A percentile compares a stretch with the other conserved stretches of the same genome.
These are phyloP conservation scores for Lachnellula subtilissima DNA, from an alignment of 2,329 filamentous ascomycete species.

Conservation along the genomic window DNA sequence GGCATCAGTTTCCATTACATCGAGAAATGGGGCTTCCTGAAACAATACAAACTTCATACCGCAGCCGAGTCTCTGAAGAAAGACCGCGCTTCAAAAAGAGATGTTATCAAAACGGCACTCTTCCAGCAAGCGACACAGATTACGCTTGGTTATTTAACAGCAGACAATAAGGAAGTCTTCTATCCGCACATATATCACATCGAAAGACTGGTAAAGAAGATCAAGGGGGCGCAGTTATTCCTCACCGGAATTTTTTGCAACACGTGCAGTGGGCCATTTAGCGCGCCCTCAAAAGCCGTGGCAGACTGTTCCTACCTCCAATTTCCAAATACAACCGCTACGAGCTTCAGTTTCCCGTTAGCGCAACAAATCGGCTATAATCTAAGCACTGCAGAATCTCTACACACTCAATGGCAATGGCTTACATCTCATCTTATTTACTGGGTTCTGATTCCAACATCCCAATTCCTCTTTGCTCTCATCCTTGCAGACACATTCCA, in stretches of 20 bases:
- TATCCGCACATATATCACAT: not conserved
- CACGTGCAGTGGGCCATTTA: not conserved
- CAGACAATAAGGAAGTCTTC: not conserved
- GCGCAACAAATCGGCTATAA: not conserved
- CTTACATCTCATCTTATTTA: not conserved
- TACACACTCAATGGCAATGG: not conserved
- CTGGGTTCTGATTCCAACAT: not conserved
- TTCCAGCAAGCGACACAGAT: not conserved
- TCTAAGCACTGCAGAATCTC: too few relatives aligned
- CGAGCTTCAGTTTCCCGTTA: not conserved
- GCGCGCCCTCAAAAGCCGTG: not conserved
- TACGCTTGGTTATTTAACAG: not conserved
- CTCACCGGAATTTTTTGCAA: not conserved
- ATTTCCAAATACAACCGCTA: not conserved
- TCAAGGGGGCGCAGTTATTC: not conserved
- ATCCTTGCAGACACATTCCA: not conserved
- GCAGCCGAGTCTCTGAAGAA: not conserved
- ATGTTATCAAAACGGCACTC: not conserved
- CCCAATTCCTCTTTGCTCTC: not conserved
- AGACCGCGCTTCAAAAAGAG: not conserved
- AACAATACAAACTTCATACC: not conserved
- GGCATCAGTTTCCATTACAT: not conserved
- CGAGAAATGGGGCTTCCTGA: not conserved
- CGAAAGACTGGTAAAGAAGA: not conserved
- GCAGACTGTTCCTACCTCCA: not conserved